Percentiles rank a stretch among this genome's conserved stretches.
Conservation (phyloP, 169 alveolate species). For the Plasmodium knowlesi region DNA sequence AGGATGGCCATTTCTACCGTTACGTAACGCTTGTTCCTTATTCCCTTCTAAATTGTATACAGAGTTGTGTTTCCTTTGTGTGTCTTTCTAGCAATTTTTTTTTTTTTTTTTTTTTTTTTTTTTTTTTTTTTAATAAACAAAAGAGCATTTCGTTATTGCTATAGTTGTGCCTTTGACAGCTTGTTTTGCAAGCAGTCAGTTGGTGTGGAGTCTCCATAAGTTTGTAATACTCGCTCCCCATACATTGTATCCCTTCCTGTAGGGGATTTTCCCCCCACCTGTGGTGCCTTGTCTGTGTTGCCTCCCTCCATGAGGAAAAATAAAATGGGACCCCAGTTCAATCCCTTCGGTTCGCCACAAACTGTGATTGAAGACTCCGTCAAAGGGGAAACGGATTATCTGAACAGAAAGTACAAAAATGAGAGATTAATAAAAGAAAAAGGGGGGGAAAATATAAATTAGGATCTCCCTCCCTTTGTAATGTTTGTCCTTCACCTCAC, state of each 20-base stretch:
- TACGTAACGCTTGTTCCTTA: background rate
- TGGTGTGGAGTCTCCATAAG: background rate
- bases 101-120: background rate
- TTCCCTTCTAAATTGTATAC: background rate
- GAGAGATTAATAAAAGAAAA: too few relatives aligned
- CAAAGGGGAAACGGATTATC: conserved; percentile 1
- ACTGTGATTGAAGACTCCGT: background rate
- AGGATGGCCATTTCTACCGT: background rate
- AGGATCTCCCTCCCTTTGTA: background rate
- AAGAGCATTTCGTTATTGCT: background rate
- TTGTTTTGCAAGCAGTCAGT: background rate
- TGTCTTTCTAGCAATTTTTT: background rate
- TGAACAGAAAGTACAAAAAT: conserved; percentile 7
- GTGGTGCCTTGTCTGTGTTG: too few relatives aligned
- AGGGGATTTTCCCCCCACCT: too few relatives aligned
- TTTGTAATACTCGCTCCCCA: background rate
- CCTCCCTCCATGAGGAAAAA: background rate
- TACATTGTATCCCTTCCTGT: background rate
- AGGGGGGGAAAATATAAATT: background rate
- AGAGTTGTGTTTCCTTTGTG: background rate
- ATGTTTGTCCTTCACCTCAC: background rate
- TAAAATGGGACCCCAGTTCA: conserved; percentile 8
- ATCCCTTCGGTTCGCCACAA: background rate
- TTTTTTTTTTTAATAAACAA: background rate
- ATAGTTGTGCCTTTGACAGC: background rate